A percentile compares a stretch with the other conserved stretches of the same genome.
These are phyloP conservation scores for Phytophthora capsici DNA, from an alignment of 352 stramenopile genomes.

Conservation along the genomic window DNA sequence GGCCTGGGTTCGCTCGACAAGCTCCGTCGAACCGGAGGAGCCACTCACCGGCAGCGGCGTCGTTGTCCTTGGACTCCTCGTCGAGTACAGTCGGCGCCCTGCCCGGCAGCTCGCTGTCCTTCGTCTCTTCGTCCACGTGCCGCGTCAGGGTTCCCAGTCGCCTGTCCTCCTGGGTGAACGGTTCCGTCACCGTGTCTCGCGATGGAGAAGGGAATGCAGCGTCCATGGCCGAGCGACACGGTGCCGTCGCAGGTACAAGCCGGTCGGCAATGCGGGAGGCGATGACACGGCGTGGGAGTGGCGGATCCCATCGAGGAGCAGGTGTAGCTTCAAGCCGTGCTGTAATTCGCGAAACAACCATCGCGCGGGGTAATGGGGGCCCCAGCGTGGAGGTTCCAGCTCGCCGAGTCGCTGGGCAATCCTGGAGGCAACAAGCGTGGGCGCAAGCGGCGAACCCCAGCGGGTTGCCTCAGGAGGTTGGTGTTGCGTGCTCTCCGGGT, in stretches of 20 bases:
- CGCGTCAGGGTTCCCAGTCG: no score
- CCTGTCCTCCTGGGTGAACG: no score
- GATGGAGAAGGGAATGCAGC: no score
- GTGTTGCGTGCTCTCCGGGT: no score
- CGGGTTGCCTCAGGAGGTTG: no score
- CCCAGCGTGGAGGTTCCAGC: background rate
- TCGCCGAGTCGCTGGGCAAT: no score
- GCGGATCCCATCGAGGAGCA: background rate
- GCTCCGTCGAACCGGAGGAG: slow-evolving; percentile 16
- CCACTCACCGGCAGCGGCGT: background rate
- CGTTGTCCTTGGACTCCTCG: background rate
- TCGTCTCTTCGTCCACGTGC: background rate
- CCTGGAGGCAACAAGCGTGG: no score
- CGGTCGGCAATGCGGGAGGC: background rate
- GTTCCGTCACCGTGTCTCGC: no score
- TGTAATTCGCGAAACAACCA: background rate
- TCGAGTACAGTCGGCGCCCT: background rate
- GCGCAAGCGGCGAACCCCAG: no score
- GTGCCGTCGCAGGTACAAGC: background rate
- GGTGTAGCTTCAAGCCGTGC: background rate
- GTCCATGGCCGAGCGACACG: no score
- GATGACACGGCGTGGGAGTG: background rate
- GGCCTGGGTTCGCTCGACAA: slow-evolving; percentile 15
- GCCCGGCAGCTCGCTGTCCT: background rate
- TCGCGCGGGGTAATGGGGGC: background rate